Evolutionary conservation across 441 rosid genomes (phyloP), one percentile per base, ranked within the genome.

Genomic region (Viola pubescens): DNA sequence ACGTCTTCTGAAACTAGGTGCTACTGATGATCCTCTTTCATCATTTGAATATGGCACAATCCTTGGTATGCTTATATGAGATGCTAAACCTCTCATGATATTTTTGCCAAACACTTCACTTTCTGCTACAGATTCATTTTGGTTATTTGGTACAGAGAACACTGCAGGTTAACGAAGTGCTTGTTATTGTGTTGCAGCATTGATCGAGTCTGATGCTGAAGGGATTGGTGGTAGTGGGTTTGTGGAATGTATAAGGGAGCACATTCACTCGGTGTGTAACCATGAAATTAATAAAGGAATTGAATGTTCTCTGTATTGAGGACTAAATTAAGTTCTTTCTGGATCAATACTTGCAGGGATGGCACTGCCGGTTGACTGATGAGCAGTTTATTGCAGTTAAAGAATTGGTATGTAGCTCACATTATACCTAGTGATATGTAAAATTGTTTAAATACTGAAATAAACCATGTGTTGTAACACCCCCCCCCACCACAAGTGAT

Each of bases 211-310:
- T 68, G 98, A 94, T 61, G 98, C 99, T 8, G 99, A 94, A 83
- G 98, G 99, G 37, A 94, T 94, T 76, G 99, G 99, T 77, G 98
- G 98, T 63, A 94, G 98, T 73, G 98, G 99, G 52, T 94, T 91
- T 82, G 83, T 91, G 49, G 98, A 91, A 78, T 94, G 99, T 78
- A 88, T 91, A 73, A 79, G 97, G 65, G 99, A 94, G 83, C 99
- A 94, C 76, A 83, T 91, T 68, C 79, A 88, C 75, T 82, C 92
- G 26, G 99, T 91, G 82, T 51, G 87, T 59, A 50, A 58, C 62
- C 61, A 65, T 67, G 57, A 61, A 72, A 53, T 34, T 48, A 48
- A 48, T 66, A 44, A 48, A 44, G 51, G 56, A 52, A 49, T 71
- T 41, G 48, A 53, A 55, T 49, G 16, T 65, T 70, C n/a, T 34